Evolutionary conservation across 129 eudicot genomes (phyloP).

Genomic region (Lonicera japonica): DNA sequence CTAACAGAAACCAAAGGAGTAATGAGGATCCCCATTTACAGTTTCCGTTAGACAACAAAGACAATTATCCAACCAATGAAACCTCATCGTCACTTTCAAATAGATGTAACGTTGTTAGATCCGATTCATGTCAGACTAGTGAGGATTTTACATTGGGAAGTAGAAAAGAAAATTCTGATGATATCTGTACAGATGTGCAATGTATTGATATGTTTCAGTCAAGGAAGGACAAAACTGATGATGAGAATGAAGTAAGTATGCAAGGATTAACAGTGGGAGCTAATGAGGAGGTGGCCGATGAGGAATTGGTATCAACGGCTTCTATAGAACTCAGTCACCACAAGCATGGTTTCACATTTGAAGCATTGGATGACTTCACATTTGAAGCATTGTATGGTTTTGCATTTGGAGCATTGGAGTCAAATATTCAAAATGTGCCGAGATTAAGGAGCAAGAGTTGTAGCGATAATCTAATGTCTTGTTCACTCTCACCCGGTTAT

Average conservation of each 20-base stretch:
- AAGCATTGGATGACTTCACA: too few relatives aligned
- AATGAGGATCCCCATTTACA: too few relatives aligned
- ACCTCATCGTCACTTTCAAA: constrained; percentile 16
- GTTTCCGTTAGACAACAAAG: too few relatives aligned
- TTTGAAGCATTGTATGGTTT: too few relatives aligned
- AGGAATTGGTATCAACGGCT: constrained; percentile 12
- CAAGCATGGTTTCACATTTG: constrained; percentile 32
- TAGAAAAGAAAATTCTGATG: constrained; percentile 45
- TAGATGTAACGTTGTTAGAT: constrained; percentile 21
- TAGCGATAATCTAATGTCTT: constrained; percentile 48
- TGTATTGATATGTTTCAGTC: constrained; percentile 73
- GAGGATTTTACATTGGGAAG: too few relatives aligned
- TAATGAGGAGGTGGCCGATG: constrained; percentile 11
- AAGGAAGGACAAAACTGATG: too few relatives aligned
- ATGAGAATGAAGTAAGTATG: constrained; percentile 25
- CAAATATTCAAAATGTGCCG: constrained; percentile 47
- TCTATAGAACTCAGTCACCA: constrained; percentile 20
- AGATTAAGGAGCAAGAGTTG: constrained; percentile 62
- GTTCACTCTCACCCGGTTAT: constrained; percentile 31
- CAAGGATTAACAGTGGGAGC: too few relatives aligned
- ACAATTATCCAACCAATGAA: constrained; percentile 16
- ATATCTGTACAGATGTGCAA: constrained; percentile 66
- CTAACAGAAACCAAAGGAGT: constrained; percentile 12
- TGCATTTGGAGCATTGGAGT: constrained; percentile 53
- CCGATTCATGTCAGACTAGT: too few relatives aligned